phyloP scores from a whole-genome alignment of 1,139 yeast genomes.

The Lodderomyces oxycetoniae region DNA sequence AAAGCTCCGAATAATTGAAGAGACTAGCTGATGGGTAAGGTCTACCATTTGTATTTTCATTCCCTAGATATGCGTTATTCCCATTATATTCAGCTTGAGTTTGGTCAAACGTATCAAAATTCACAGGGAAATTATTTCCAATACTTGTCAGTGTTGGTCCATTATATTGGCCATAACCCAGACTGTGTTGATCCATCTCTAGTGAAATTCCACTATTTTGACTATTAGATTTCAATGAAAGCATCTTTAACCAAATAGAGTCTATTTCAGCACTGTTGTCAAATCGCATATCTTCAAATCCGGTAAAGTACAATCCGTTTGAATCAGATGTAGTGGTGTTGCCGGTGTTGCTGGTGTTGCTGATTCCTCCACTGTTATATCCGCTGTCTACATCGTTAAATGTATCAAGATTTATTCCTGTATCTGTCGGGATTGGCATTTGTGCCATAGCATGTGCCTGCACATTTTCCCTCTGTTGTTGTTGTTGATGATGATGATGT shows the following conservation, averaged over 20 bases:
- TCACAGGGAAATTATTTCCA: too few species aligned
- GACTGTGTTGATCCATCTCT: background rate
- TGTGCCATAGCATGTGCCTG: background rate
- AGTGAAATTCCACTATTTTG: slow-evolving; percentile 7
- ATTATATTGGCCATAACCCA: too few species aligned
- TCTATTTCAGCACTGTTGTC: slow-evolving; percentile 34
- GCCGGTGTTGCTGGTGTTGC: background rate
- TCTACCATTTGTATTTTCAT: too few species aligned
- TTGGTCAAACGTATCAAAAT: too few species aligned
- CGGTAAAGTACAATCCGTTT: slow-evolving; percentile 10
- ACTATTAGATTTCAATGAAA: slow-evolving; percentile 12
- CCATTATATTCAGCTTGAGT: too few species aligned
- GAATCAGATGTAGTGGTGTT: slow-evolving; percentile 2
- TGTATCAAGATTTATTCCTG: background rate
- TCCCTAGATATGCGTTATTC: too few species aligned
- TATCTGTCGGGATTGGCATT: background rate
- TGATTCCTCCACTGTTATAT: too few species aligned
- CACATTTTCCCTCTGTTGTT: background rate
- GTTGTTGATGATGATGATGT: background rate
- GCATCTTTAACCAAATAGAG: slow-evolving; percentile 36
- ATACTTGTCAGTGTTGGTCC: too few species aligned
- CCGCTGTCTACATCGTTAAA: background rate
- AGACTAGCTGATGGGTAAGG: slow-evolving; percentile 3
- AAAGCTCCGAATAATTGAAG: slow-evolving; percentile 19
- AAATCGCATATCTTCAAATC: slow-evolving; percentile 19